Evolutionary conservation across 345 rosid species (phyloP).

Genomic region (Luvunga scandens): DNA sequence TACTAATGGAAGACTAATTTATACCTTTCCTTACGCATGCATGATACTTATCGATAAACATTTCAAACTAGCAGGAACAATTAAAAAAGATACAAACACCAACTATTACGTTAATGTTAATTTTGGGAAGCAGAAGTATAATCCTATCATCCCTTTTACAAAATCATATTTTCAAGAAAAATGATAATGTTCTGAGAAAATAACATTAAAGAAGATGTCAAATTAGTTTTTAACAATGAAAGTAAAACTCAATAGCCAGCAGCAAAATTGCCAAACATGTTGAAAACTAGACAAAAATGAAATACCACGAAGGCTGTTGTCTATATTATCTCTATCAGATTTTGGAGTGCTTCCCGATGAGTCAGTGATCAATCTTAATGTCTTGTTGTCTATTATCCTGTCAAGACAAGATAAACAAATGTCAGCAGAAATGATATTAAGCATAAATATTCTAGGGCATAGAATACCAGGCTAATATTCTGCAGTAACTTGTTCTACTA

Average conservation of each 20-base stretch:
- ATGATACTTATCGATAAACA: background rate
- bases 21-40: background rate
- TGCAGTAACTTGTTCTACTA: background rate
- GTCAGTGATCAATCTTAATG: conserved; percentile 80
- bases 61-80: background rate
- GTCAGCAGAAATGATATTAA: conserved; percentile 13
- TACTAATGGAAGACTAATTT: background rate
- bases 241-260: background rate
- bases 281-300: background rate
- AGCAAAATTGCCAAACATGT: background rate
- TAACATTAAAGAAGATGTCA: background rate
- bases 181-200: background rate
- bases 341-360: conserved; percentile 61
- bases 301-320: conserved; percentile 70
- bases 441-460: background rate
- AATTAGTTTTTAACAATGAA: background rate
- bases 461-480: background rate
- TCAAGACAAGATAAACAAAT: conserved; percentile 11
- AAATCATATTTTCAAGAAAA: background rate
- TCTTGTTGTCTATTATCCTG: conserved; percentile 89
- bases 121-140: background rate
- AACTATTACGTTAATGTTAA: background rate
- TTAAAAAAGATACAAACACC: background rate
- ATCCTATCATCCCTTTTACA: background rate
- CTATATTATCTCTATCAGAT: conserved; percentile 49